Percentiles rank a stretch among this genome's conserved stretches.
Evolutionary conservation across 1,284 basidiomycete genomes (phyloP).

Genomic region (Fomitopsis schrenkii): DNA sequence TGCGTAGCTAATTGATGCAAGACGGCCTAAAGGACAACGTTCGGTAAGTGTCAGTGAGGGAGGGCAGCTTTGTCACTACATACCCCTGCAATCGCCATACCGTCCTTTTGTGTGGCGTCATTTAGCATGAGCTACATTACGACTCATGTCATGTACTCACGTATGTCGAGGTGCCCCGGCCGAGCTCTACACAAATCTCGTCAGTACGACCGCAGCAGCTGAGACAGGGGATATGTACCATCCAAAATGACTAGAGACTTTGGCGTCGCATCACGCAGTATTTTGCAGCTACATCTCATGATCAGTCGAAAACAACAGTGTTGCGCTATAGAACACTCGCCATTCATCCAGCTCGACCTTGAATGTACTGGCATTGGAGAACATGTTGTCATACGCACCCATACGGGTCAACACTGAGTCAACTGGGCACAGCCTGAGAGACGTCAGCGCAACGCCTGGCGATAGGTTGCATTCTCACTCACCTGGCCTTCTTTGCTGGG

Average conservation of each 20-base stretch:
- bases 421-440: conserved; percentile 74
- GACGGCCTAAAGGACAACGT: conserved; percentile 56
- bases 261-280: conserved; percentile 86
- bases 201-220: conserved; percentile 5
- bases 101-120: conserved; percentile 58
- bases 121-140: background rate
- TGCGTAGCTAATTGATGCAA: conserved; percentile 90
- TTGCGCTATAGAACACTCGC: conserved; percentile 33
- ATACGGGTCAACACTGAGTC: conserved; percentile 96
- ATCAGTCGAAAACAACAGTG: background rate
- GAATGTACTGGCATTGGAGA: conserved; percentile 92
- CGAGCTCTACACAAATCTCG: conserved; percentile 63
- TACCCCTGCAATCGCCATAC: conserved; percentile 92
- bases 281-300: conserved; percentile 68
- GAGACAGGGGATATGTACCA: conserved; percentile 44
- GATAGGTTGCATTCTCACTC: conserved; percentile 1
- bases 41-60: conserved; percentile 2
- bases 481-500: conserved; percentile 82
- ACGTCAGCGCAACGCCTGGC: conserved; percentile 2
- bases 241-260: conserved; percentile 92
- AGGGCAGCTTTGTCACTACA: conserved; percentile 19
- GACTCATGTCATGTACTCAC: conserved; percentile 38
- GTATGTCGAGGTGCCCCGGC: conserved; percentile 83
- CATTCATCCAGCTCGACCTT: conserved; percentile 97
- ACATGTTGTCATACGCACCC: conserved; percentile 99